Base-by-base conservation (phyloP, 768 basidiomycete genomes). In the Xanthoconium stramineum region DNA sequence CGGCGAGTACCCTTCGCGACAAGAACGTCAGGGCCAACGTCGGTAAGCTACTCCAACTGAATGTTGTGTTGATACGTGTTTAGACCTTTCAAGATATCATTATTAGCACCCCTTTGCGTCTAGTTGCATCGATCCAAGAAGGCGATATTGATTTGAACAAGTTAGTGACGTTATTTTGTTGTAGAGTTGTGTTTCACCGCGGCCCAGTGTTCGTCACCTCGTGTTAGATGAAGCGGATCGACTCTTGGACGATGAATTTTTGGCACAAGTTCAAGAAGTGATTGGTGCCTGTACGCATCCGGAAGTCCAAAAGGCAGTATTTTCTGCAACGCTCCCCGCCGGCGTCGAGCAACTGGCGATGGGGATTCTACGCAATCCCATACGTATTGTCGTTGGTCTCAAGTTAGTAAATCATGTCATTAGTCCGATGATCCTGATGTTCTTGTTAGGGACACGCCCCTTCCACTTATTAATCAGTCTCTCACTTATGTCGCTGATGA, bases 241-340 rank as follows among this genome's bases (percentile, higher is more conserved):
- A 32, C 83, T 99, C 66, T 77, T 98, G 24, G 94, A 98, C 62
- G 62, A 81, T 7, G 95, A 96, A 65, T 99, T 99, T 72, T 74
- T 93, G 52, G 75, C 82, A 11, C 96, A 98, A 75, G 83, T 93
- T 2, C 82, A 94, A 75, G 96, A 95, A 70, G 86, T 98, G 50
- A 73, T 95, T 13, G 82, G 81, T 3, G 82, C 89, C 17, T 97
- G 94, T 64, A 83, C 83, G 1, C 77, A 87, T 67, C 69, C 82
- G 3, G 70, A 75, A 2, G 59, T 94, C 1, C 92, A 92, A 68
- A 97, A 94, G 64, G 89, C 89, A 3, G 85, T 98, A 19, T 94
- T 98, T 70, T 94, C 92, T 63, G 97, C 97, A 1, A 99, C 97
- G 0, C 83, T 99, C 43, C 96, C 96, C 17, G 86, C 91, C 12